These are phyloP conservation scores for Xylaria sp. DNA, from an alignment of 2,329 filamentous ascomycete genomes.

Conservation along the genomic window DNA sequence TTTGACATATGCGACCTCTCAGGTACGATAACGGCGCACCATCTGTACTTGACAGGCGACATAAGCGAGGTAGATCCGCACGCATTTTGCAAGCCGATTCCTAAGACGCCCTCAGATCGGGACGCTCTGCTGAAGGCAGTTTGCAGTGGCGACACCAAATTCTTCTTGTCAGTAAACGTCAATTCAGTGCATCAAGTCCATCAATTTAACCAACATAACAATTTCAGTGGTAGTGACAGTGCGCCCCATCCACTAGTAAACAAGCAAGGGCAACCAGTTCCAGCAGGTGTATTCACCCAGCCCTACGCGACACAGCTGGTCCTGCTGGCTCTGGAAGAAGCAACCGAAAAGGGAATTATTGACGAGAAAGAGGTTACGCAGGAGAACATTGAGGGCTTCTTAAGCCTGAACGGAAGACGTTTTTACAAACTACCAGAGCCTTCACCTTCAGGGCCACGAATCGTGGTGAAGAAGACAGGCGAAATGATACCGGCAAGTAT, in stretches of 20 bases:
- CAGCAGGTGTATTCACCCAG: conserved; percentile 82
- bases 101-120: conserved; percentile 72
- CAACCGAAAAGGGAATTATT: conserved; percentile 59
- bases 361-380: conserved; percentile 58
- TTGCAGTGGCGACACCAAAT: conserved; percentile 53
- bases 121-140: conserved; percentile 58
- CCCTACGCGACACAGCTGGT: conserved; percentile 59
- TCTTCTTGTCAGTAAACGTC: conserved; percentile 54
- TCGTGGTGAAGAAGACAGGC: conserved; percentile 61
- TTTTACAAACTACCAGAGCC: conserved; percentile 61
- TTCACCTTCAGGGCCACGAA: conserved; percentile 52
- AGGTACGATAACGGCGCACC: conserved; percentile 85
- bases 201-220: conserved; percentile 15
- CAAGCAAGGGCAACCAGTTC: conserved; percentile 57
- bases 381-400: conserved; percentile 60
- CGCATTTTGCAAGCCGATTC: conserved; percentile 80
- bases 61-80: conserved; percentile 65
- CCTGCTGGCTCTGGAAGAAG: conserved; percentile 67
- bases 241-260: conserved; percentile 67
- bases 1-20: not conserved
- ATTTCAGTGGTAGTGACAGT: conserved; percentile 59
- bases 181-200: not conserved
- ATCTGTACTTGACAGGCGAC: conserved; percentile 80
- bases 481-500: conserved; percentile 50
- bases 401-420: conserved; percentile 56